Percentiles rank a stretch among this genome's conserved stretches.
Evolutionary conservation across 192 early-diverging fungal genomes (phyloP).

Genomic region (Diversispora epigaea): DNA sequence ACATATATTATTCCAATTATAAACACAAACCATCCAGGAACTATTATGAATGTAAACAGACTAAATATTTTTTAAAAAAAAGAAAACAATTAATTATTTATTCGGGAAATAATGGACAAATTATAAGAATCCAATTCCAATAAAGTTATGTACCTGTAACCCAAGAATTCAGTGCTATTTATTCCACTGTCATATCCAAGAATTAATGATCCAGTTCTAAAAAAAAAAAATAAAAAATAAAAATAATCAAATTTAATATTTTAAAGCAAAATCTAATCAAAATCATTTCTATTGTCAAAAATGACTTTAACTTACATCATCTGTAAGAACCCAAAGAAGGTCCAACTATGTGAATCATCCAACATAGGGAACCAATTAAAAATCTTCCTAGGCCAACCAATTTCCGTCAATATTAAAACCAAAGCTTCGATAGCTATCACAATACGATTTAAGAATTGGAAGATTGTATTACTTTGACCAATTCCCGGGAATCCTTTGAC

Average conservation of each 20-base stretch:
- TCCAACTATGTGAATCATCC: constrained; percentile 27
- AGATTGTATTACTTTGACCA: constrained; percentile 30
- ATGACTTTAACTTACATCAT: constrained; percentile 5
- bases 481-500: constrained; percentile 26
- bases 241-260: background rate
- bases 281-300: no score
- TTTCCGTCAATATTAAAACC: constrained; percentile 25
- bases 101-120: background rate
- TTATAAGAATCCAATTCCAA: background rate
- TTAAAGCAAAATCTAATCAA: background rate
- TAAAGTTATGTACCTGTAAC: constrained; percentile 19
- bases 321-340: constrained; percentile 31
- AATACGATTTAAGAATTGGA: constrained; percentile 26
- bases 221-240: constrained; percentile 2
- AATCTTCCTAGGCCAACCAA: constrained; percentile 14
- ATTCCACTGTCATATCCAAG: constrained; percentile 35
- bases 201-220: constrained; percentile 16
- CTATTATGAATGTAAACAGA: constrained; percentile 22
- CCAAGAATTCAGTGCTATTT: constrained; percentile 5
- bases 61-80: background rate
- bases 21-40: constrained; percentile 29
- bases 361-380: constrained; percentile 24
- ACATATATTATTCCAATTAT: constrained; percentile 30
- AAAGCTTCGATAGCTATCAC: constrained; percentile 21
- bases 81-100: background rate